Evolutionary conservation across 208 protist genomes (phyloP), one percentile per base, ranked within the genome.

Genomic region (Kentomonas sorsogonicus): DNA sequence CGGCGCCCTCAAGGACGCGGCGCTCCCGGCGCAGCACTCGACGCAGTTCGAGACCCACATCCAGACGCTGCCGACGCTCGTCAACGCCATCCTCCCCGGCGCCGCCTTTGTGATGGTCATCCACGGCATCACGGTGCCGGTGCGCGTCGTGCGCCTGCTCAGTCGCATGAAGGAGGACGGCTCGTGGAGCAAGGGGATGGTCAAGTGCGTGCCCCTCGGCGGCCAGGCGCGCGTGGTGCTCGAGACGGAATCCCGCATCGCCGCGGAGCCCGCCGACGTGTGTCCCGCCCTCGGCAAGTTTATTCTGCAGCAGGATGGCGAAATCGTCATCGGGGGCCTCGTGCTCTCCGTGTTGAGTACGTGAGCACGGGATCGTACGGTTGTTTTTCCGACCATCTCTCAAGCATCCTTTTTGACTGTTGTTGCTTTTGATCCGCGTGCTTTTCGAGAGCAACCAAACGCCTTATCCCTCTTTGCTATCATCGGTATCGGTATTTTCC

Each of bases 31-130:
- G 2, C 59, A 34, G 59, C 45, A 27, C 43, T 84, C 78, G 2
- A 91, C 78, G 25, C 69, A 86, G 52, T 86, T 94, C 53, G 66
- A 91, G 74, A 83, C 81, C 13, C 87, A 85, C 30, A 59, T 94
- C 0, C 87, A 94, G 53, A 91, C 83, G 9, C 91, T 91, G 46
- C 53, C 48, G 15, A 78, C 69, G 27, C 79, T 94, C 27, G 34
- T 63, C 46, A 77, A 74, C 60, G 60, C 83, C 10, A 74, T 94
- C 30, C 41, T 94, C 10, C 87, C 87, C 27, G 87, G 87, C 6
- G 53, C 76, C 3, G 71, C 46, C 9, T 91, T 89, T 47, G 87
- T 76, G 15, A 72, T 91, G 58, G 54, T 89, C 1, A 70, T 84
- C 16, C 87, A 94, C 44, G 77, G 83, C 30, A 50, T 94, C 18